Base-by-base conservation (phyloP, 345 rosid species). In the Euphorbia pulcherrima region DNA sequence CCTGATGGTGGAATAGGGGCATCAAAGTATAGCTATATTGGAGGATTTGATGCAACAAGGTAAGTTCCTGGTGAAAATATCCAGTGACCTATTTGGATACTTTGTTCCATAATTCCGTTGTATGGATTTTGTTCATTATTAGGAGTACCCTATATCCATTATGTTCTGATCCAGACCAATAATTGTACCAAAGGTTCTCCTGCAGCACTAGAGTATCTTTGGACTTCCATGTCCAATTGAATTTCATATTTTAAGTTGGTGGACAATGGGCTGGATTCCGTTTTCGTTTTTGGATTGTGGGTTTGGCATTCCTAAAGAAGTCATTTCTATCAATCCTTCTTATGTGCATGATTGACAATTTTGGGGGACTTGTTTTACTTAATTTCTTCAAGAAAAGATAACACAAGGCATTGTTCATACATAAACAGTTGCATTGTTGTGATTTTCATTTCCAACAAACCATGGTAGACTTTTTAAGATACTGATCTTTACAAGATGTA, bases 21-120 rank as follows among this genome's bases (percentile, higher is more conserved):
- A 59, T 94, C 99, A 17, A 92, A 86, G 46, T 94, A 94, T 70
- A 84, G 97, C 78, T 94, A 94, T 64, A 70, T 92, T 41, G 99
- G 99, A 79, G 99, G 99, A 65, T 92, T 94, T 83, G 99, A 94
- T 72, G 93, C 97, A 23, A 92, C 99, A 51, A 92, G 98, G 98
- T 82, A 82, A 68, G 50, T 64, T 33, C 33, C 52, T 46, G 20
- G 10, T 17, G 8, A 8, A 26, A 18, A 18, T 7, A 33, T 30
- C 23, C 29, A 33, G 48, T 6, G 24, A 46, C 17, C 4, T 60
- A 30, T 11, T 20, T 52, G 54, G 54, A 8, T 67, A 17, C 20
- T 53, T 67, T 37, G 10, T 24, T n/a, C n/a, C n/a, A n/a, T n/a
- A n/a, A n/a, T n/a, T 64, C 24, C 41, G 14, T 26, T 23, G 23